These are phyloP conservation scores for Pythium sukuiense DNA, from an alignment of 352 stramenopile species.

Conservation along the genomic window DNA sequence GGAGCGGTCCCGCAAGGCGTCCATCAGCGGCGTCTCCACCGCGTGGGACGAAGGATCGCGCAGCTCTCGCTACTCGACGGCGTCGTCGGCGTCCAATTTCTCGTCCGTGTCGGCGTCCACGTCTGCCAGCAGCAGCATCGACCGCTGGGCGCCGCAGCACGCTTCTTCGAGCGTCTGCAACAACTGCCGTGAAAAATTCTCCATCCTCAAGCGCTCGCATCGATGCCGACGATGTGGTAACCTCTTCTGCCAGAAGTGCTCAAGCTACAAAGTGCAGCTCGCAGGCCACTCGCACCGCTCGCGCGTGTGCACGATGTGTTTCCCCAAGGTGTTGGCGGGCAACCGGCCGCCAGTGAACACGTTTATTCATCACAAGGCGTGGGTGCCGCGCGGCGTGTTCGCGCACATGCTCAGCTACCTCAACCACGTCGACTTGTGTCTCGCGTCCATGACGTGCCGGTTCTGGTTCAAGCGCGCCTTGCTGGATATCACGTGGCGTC, in stretches of 20 bases:
- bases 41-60: slow-evolving; percentile 53
- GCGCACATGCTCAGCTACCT: slow-evolving; percentile 86
- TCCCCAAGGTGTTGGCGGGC: slow-evolving; percentile 78
- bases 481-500: slow-evolving; percentile 84
- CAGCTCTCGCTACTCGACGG: slow-evolving; percentile 60
- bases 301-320: slow-evolving; percentile 81
- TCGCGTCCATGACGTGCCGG: slow-evolving; percentile 83
- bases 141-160: slow-evolving; percentile 73
- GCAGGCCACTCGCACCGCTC: slow-evolving; percentile 84
- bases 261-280: slow-evolving; percentile 72
- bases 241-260: slow-evolving; percentile 84
- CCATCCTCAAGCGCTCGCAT: slow-evolving; percentile 76
- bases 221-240: slow-evolving; percentile 79
- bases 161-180: slow-evolving; percentile 70
- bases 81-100: slow-evolving; percentile 40
- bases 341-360: slow-evolving; percentile 77
- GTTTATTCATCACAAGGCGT: slow-evolving; percentile 87
- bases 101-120: slow-evolving; percentile 32
- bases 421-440: slow-evolving; percentile 83
- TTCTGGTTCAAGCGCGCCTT: slow-evolving; percentile 87
- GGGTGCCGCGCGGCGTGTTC: slow-evolving; percentile 83
- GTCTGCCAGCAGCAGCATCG: slow-evolving; percentile 30
- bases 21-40: slow-evolving; percentile 24
- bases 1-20: slow-evolving; percentile 29
- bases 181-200: slow-evolving; percentile 81